These are phyloP conservation scores for Thuja plicata DNA, from an alignment of 83 land plant genomes.

Conservation along the genomic window DNA sequence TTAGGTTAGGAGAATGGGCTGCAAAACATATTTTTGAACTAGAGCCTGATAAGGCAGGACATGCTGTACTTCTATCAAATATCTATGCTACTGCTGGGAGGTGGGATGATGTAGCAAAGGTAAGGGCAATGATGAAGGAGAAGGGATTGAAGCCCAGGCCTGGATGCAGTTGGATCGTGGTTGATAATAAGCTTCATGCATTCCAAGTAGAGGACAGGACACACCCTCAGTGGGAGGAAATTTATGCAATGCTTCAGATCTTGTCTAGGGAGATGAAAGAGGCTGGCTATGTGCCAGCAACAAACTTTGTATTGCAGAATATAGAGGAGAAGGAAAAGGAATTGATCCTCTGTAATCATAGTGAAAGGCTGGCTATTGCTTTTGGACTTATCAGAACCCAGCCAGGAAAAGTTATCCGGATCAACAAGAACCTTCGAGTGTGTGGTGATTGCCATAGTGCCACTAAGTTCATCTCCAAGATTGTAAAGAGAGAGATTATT, in stretches of 20 bases:
- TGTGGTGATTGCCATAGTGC: conserved; percentile 14
- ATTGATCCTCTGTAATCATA: neutral
- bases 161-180: conserved; percentile 10
- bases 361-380: conserved; percentile 10
- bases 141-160: neutral
- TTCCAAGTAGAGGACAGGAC: conserved; percentile 12
- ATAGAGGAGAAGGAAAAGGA: neutral
- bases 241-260: neutral
- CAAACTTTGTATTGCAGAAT: conserved; percentile 3
- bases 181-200: conserved; percentile 5
- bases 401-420: neutral
- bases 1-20: conserved; percentile 4
- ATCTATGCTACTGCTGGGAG: conserved; percentile 3
- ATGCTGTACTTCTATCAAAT: neutral
- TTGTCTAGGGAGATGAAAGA: conserved; percentile 3
- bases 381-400: conserved; percentile 5
- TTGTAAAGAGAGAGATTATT: conserved; percentile 4
- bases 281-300: neutral
- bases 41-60: conserved; percentile 2
- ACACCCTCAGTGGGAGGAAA: conserved; percentile 10
- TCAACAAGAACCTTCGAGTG: conserved; percentile 13
- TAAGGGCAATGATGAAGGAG: conserved; percentile 6
- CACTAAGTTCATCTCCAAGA: conserved; percentile 10
- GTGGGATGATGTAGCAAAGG: conserved; percentile 8
- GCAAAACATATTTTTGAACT: neutral